phyloP scores from a whole-genome alignment of 441 rosid genomes.

The Eruca vesicaria region DNA sequence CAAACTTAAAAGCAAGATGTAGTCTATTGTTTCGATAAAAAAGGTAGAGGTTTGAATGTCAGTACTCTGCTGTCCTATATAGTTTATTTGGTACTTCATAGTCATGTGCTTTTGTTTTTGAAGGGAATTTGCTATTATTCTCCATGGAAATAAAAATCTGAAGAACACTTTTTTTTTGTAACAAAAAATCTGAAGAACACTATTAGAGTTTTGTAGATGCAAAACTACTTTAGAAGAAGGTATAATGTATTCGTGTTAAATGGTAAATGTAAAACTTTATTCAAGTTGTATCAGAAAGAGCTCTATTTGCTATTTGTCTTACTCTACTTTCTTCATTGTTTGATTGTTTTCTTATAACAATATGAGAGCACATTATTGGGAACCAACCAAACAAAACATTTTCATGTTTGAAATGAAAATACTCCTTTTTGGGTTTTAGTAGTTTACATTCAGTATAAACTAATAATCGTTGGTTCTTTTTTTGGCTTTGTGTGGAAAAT shows the following conservation, averaged over 20 bases:
- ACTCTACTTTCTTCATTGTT: constrained; percentile 19
- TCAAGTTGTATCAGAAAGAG: constrained; percentile 25
- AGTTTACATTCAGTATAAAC: no score
- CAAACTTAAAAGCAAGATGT: background rate
- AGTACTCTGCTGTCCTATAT: background rate
- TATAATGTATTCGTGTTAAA: constrained; percentile 22
- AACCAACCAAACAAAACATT: constrained; percentile 28
- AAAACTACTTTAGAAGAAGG: constrained; percentile 17
- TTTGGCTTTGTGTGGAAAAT: no score
- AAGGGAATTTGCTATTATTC: constrained; percentile 9
- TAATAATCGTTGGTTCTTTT: no score
- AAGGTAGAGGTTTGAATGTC: background rate
- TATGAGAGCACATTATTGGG: no score
- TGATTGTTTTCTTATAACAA: constrained; percentile 17
- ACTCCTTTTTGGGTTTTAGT: no score
- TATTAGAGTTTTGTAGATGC: constrained; percentile 10
- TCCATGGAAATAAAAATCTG: constrained; percentile 34
- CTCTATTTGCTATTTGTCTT: constrained; percentile 8
- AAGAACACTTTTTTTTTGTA: no score
- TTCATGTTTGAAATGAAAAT: no score
- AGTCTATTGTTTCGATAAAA: background rate
- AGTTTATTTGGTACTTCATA: background rate
- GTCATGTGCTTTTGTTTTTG: background rate
- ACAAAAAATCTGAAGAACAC: no score
- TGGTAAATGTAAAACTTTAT: constrained; percentile 18